These are phyloP conservation scores for Fusarium sp. DNA, from an alignment of 2,329 filamentous ascomycete species.

Conservation along the genomic window DNA sequence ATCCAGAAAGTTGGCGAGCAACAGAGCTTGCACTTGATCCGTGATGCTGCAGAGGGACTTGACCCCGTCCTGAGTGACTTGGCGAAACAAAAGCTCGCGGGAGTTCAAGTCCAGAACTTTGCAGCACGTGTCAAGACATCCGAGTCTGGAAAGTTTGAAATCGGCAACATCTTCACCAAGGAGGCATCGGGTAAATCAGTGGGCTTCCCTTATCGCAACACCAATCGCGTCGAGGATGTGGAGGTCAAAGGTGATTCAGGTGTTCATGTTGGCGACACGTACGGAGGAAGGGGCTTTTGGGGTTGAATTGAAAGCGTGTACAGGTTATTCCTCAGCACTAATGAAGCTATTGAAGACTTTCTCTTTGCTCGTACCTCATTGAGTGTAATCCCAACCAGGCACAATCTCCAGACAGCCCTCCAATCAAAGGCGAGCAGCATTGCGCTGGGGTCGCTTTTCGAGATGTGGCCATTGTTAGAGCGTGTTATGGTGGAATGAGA, in stretches of 20 bases:
- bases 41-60: not conserved
- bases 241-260: not conserved
- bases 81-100: not conserved
- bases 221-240: not conserved
- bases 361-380: not conserved
- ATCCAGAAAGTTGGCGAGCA: not conserved
- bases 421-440: too few species aligned
- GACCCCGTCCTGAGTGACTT: not conserved
- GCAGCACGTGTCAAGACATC: not conserved
- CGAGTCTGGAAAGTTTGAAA: not conserved
- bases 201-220: not conserved
- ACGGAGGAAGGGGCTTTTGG: not conserved
- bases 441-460: too few species aligned
- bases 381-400: too few species aligned
- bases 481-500: too few species aligned
- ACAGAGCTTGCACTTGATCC: not conserved
- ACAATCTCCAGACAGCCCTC: too few species aligned
- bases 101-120: not conserved
- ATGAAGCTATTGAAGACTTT: not conserved
- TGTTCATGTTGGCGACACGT: not conserved
- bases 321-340: too few species aligned
- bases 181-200: not conserved
- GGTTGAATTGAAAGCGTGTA: not conserved
- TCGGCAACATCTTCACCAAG: not conserved
- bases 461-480: too few species aligned